phyloP scores from a whole-genome alignment of 306 rosid species.

The Trifolium dubium region DNA sequence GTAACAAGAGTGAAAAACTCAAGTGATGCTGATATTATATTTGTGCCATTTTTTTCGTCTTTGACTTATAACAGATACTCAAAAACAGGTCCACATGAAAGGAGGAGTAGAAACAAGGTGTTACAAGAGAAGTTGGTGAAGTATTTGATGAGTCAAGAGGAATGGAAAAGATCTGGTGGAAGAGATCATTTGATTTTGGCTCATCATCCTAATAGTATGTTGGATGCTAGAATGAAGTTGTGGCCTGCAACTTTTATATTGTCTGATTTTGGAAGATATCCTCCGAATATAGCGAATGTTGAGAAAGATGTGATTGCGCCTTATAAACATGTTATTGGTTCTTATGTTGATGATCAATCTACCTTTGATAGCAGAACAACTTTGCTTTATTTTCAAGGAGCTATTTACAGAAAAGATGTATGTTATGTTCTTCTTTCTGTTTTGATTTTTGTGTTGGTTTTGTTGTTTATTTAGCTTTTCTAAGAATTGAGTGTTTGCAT shows the following conservation, averaged over 20 bases:
- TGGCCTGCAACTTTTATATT: constrained; percentile 79
- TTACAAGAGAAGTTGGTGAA: constrained; percentile 68
- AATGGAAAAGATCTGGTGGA: constrained; percentile 81
- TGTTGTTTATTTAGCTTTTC: constrained; percentile 24
- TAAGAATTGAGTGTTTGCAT: neutral
- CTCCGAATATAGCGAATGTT: constrained; percentile 77
- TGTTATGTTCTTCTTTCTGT: constrained; percentile 49
- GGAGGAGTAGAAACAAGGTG: constrained; percentile 55
- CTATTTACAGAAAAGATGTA: constrained; percentile 84
- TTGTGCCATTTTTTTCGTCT: constrained; percentile 87
- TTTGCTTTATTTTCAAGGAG: constrained; percentile 86
- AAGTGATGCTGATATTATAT: constrained; percentile 69
- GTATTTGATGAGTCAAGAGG: constrained; percentile 57
- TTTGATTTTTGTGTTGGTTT: constrained; percentile 19
- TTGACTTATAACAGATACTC: constrained; percentile 65
- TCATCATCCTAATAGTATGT: constrained; percentile 88
- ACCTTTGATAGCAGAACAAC: constrained; percentile 62
- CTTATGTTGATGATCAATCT: constrained; percentile 59
- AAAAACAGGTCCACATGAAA: constrained; percentile 44
- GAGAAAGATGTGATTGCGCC: constrained; percentile 86
- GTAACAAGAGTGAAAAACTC: constrained; percentile 67
- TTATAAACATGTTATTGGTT: constrained; percentile 65
- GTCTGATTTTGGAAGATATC: constrained; percentile 87
- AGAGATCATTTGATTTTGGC: constrained; percentile 78
- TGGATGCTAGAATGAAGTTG: constrained; percentile 66